Percentiles rank a stretch among this genome's conserved stretches.
These are phyloP conservation scores for Venturia oleaginea DNA, from an alignment of 2,329 filamentous ascomycete genomes.

Conservation along the genomic window DNA sequence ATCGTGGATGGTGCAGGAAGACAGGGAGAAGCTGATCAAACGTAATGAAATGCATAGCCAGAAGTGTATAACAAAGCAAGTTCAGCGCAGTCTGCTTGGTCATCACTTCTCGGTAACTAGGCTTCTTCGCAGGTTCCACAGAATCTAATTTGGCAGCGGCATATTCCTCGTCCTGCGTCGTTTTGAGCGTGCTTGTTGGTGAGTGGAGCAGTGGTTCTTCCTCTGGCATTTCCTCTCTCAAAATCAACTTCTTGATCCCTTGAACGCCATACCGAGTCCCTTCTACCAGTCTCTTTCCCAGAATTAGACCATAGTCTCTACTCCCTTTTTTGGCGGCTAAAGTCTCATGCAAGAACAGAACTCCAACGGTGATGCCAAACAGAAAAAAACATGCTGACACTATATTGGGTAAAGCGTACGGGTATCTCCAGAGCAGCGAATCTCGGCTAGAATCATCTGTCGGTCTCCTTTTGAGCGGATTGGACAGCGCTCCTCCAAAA, in stretches of 20 bases:
- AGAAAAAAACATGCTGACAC: slow-evolving; percentile 69
- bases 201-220: slow-evolving; percentile 8
- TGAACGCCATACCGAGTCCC: background rate
- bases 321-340: slow-evolving; percentile 59
- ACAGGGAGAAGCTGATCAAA: slow-evolving; percentile 60
- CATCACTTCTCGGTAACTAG: slow-evolving; percentile 55
- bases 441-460: slow-evolving; percentile 44
- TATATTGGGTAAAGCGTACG: slow-evolving; percentile 78
- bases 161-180: slow-evolving; percentile 1
- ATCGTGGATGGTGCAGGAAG: slow-evolving; percentile 68
- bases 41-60: slow-evolving; percentile 73
- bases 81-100: slow-evolving; percentile 66
- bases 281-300: slow-evolving; percentile 42
- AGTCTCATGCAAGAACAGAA: slow-evolving; percentile 84
- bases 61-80: slow-evolving; percentile 66
- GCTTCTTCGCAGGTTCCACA: background rate
- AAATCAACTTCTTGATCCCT: background rate
- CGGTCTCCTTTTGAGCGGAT: slow-evolving; percentile 68
- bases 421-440: slow-evolving; percentile 63
- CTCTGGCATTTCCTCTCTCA: background rate
- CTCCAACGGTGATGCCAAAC: slow-evolving; percentile 62
- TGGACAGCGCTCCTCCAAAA: slow-evolving; percentile 78
- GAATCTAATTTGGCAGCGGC: background rate
- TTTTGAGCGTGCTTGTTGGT: background rate
- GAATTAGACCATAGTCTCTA: slow-evolving; percentile 64